Base-by-base conservation (phyloP, 768 basidiomycete species). In the Holtermannia corniformis region DNA sequence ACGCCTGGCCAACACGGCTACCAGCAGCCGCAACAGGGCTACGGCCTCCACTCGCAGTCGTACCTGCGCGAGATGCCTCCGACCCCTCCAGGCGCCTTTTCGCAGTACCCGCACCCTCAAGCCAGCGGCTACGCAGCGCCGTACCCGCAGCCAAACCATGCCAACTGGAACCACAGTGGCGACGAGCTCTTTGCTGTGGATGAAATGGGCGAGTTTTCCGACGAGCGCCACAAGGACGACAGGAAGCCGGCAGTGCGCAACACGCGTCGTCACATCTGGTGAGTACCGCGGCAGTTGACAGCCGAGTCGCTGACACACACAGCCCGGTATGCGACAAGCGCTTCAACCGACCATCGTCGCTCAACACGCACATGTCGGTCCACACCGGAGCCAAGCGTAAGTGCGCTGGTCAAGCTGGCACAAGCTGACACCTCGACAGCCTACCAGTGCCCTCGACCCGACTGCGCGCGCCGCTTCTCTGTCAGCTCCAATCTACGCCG, bases 331-430 rank as follows among this genome's bases (percentile, higher is more conserved):
- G 70, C 55, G 56, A 62, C 26, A 72, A 69, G 54, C 42, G 58
- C 0, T 72, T 72, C 54, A 66, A 64, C 44, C 48, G 70, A 13
- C 70, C 70, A 2, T 62, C 60, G 16, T 65, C 67, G 5, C 50
- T 72, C 16, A 56, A 59, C 12, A 66, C 70, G 1, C 70, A 72
- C 53, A 67, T 69, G 64, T 49, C 64, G 1, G 70, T 72, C 7
- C 70, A 72, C 42, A 72, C 70, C 10, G 68, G 70, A 4, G 66
- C 61, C 19, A 69, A 65, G 45, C 70, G 70, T 69, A 51, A 58
- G 64, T 57, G 37, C 5, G 21, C n/a, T 26, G 16, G 4, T 21
- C 41, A 1, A 22, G 10, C 26, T 40, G 47, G 20, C 27, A 24
- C 42, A 2, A 16, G 5, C 27, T 21, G 2, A 0, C 24, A n/a